Evolutionary conservation across 805 yeast genomes (phyloP), one percentile per base, ranked within the genome.

Genomic region (Candida takata): DNA sequence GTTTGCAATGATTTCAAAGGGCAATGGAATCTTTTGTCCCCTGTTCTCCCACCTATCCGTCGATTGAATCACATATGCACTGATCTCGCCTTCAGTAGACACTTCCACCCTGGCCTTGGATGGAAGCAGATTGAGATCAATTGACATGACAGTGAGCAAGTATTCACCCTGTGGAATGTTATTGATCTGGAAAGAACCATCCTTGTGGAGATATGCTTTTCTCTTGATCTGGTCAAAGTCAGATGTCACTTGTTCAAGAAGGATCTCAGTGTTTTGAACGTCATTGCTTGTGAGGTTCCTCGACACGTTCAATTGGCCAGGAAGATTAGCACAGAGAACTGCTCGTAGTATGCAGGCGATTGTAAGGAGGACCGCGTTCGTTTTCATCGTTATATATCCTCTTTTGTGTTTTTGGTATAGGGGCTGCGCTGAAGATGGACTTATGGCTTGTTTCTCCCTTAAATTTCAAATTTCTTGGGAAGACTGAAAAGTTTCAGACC

Each of bases 1-100:
- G 11, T 58, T 45, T 12, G 54, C 40, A 6, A 51, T 36, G 8
- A 58, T 44, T 5, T 37, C 36, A 8, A 64, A 35, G 17, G 58
- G 55, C 6, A 37, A 35, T 15, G 44, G 35, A 4, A 52, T 15
- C 18, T 36, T 34, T 1, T 35, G 35, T 1, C 29, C 11, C 3
- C 23, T 24, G 3, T 27, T 14, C 2, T 39, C 38, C 4, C 38
- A 36, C 33, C 43, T 43, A 5, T 41, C 40, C 2, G 44, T 43
- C 6, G 44, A 39, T 8, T 37, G 33, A 6, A 53, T 20, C 4
- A 33, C 11, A 17, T 42, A 38, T 3, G 43, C 54, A 2, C 21
- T 24, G 15, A 49, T 29, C 5, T 27, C 23, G 19, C 38, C 48
- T 6, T 47, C 35, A 1, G 27, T 34, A 9, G 29, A 29, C 8